phyloP scores from a whole-genome alignment of 495 filamentous ascomycete species.

The Patellaria atrata region DNA sequence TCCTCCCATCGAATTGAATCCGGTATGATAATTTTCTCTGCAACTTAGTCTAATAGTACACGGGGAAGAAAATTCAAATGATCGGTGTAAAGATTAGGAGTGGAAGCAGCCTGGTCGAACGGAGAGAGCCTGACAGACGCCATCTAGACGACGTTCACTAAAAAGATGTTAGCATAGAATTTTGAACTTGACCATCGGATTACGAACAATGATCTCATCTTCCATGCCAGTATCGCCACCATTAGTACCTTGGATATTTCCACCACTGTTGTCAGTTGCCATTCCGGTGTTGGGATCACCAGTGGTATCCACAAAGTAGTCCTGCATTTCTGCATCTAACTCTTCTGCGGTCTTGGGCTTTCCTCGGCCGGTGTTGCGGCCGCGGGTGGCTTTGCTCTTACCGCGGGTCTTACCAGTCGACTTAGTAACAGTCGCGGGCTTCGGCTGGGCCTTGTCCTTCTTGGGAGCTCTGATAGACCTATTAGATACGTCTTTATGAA shows the following conservation, averaged over 20 bases:
- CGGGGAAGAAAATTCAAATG: too few species aligned
- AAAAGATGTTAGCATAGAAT: too few species aligned
- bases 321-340: slow-evolving; percentile 85
- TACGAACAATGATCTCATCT: slow-evolving; percentile 20
- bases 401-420: slow-evolving; percentile 30
- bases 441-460: slow-evolving; percentile 41
- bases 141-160: slow-evolving; percentile 1
- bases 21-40: too few species aligned
- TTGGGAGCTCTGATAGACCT: slow-evolving; percentile 34
- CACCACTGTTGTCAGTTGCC: slow-evolving; percentile 27
- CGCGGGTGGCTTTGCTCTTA: slow-evolving; percentile 24
- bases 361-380: slow-evolving; percentile 29
- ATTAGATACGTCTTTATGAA: slow-evolving; percentile 1
- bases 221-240: slow-evolving; percentile 21
- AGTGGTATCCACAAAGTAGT: slow-evolving; percentile 54
- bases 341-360: slow-evolving; percentile 86
- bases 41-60: too few species aligned
- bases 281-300: slow-evolving; percentile 26
- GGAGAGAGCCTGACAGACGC: neutral
- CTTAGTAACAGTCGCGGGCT: slow-evolving; percentile 65
- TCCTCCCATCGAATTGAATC: too few species aligned
- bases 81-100: too few species aligned
- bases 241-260: slow-evolving; percentile 7
- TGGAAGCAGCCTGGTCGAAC: too few species aligned
- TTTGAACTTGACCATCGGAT: too few species aligned